Evolutionary conservation across 257 asterid species (phyloP), one percentile per base, ranked within the genome.

Genomic region (Primulina huaijiensis): DNA sequence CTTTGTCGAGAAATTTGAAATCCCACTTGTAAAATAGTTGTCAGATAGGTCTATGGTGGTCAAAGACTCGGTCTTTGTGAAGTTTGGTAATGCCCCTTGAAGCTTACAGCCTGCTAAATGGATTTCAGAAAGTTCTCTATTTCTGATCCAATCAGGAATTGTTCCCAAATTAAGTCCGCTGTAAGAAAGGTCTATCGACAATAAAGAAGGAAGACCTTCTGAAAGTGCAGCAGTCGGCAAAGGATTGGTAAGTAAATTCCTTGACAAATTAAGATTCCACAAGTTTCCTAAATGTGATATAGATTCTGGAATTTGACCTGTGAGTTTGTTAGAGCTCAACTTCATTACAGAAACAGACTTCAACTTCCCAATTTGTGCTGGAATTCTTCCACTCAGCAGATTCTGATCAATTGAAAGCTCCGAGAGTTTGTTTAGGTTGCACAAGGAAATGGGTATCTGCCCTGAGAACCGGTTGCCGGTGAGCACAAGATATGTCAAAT

Each of bases 241-340:
- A 60, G 95, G 96, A 65, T 75, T 81, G 21, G 72, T 67, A 59
- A 93, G 79, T 29, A 14, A 58, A 82, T 93, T 93, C 72, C 92
- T 81, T 0, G 97, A 87, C 35, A 93, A 65, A 69, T 87, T 93
- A 35, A 93, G 92, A 81, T 83, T 85, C 98, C 98, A 93, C 46
- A 93, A 72, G 74, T 37, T 82, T 43, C 70, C 89, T 29, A 93
- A 34, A 60, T 72, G 80, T 10, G 95, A 75, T 67, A 90, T 76
- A 50, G 98, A 77, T 40, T 73, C 92, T 16, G 98, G 98, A 64
- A 93, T 84, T 79, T 74, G 87, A 61, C 96, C 97, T 2, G 84
- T 81, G 30, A 93, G 81, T 78, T 82, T 80, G 67, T 93, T 93
- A 9, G 80, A 81, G 65, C 89, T 82, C 80, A 93, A 66, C 46